Base-by-base conservation (phyloP, 148 eudicot genomes). In the Heliamphora exappendiculata region DNA sequence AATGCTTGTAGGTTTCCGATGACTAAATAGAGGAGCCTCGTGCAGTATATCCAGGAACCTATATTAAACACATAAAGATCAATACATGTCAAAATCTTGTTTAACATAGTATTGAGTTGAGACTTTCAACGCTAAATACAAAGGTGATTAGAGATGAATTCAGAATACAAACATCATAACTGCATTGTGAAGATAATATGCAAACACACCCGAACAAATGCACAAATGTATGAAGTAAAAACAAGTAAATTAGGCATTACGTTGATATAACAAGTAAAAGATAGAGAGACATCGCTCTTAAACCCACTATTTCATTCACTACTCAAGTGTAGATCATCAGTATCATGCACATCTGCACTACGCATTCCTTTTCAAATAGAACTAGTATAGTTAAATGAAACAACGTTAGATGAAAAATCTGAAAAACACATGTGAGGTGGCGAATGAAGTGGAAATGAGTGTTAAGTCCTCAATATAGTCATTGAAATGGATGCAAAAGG, bases 41-140 rank as follows among this genome's bases (percentile, higher is more conserved):
- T 94, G 90, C 66, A 89, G 78, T 86, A 94, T 84, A 87, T 94
- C 98, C 73, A 94, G 88, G 82, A 94, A 94, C 80, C 98, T 92
- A 81, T 14, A 36, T 67, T 36, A 58, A 37, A 69, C 76, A 44
- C 70, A 76, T 19, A 50, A 36, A 36, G 19, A 80, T 77, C 76
- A 83, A 41, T 37, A 69, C 45, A 77, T 53, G 24, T 75, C 36
- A 72, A 66, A 24, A 22, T 10, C 44, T 34, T 14, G 20, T 51
- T 65, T 20, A 53, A 33, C n/a, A 31, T 53, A 53, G 54, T 26
- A 3, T 16, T 2, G n/a, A 75, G 22, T 60, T 20, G 22, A 22
- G n/a, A 10, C 71, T 29, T 47, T 64, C 16, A 5, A 64, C 26
- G 17, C 41, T 47, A 64, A 73, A n/a, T 17, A 12, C 55, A 13